These are phyloP conservation scores for Fusarium concolor DNA, from an alignment of 2,329 filamentous ascomycete species.

Conservation along the genomic window DNA sequence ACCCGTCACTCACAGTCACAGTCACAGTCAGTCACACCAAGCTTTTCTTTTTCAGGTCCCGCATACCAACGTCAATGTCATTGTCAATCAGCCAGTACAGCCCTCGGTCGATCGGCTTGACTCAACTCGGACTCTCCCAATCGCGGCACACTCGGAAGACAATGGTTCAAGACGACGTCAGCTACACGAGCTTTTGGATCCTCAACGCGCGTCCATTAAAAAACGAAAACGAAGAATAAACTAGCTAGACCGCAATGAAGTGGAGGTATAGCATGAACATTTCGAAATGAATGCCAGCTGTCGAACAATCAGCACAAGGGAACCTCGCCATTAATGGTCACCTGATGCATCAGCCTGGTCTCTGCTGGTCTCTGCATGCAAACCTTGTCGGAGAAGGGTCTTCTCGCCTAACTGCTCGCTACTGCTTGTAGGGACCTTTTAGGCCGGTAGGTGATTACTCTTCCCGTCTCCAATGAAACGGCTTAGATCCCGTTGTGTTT, in stretches of 20 bases:
- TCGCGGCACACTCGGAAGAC: constrained; percentile 32
- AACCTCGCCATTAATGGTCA: constrained; percentile 28
- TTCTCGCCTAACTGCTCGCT: constrained; percentile 24
- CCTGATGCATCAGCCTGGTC: constrained; percentile 25
- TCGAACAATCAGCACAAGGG: constrained; percentile 10
- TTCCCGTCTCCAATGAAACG: constrained; percentile 14
- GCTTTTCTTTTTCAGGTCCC: constrained; percentile 6
- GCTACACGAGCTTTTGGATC: constrained; percentile 24
- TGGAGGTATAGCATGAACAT: constrained; percentile 12
- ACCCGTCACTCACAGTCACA: not conserved
- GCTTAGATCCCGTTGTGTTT: constrained; percentile 1
- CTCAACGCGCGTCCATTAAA: constrained; percentile 24
- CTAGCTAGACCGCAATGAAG: not conserved
- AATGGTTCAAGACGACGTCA: constrained; percentile 31
- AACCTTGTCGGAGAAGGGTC: constrained; percentile 18
- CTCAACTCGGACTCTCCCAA: constrained; percentile 20
- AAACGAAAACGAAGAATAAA: not conserved
- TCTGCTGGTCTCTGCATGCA: constrained; percentile 19
- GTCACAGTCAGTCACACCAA: not conserved
- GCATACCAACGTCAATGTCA: not conserved
- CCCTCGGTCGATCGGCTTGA: constrained; percentile 23
- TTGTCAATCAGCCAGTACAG: constrained; percentile 5
- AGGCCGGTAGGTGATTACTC: constrained; percentile 7
- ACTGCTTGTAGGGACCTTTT: constrained; percentile 37
- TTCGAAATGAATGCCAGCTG: constrained; percentile 17